These are phyloP conservation scores for Centrapalus pauciflorus DNA, from an alignment of 129 eudicot genomes.

Conservation along the genomic window DNA sequence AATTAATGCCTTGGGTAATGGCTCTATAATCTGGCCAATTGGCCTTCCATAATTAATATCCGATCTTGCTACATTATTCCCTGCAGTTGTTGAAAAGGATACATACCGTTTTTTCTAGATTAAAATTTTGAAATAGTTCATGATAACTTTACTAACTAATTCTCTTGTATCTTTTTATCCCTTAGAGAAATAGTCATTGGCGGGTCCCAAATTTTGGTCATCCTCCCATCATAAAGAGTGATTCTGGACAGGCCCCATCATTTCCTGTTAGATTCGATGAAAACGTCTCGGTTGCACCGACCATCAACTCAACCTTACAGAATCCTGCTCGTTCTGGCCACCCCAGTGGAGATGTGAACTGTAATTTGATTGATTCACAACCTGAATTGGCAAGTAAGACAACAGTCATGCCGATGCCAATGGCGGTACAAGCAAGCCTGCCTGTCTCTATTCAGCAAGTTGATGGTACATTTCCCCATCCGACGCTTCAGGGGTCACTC, in stretches of 20 bases:
- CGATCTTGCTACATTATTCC: neutral
- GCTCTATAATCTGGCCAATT: neutral
- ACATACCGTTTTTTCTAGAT: neutral
- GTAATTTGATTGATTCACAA: conserved; percentile 55
- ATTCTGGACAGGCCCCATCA: conserved; percentile 41
- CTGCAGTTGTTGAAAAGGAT: neutral
- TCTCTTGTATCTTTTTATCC: conserved; percentile 7
- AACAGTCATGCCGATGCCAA: conserved; percentile 32
- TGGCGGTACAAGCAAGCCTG: conserved; percentile 41
- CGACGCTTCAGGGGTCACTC: conserved; percentile 33
- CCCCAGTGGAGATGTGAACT: conserved; percentile 41
- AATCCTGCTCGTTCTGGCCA: conserved; percentile 46
- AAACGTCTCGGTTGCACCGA: conserved; percentile 36
- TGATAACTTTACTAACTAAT: neutral
- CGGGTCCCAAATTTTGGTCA: conserved; percentile 67
- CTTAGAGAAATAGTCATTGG: conserved; percentile 97
- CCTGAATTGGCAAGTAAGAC: conserved; percentile 49
- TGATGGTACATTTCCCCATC: conserved; percentile 46
- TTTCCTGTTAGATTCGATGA: conserved; percentile 64
- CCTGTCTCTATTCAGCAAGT: conserved; percentile 38
- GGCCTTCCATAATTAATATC: neutral
- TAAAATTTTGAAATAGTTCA: neutral
- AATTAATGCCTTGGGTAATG: conserved; percentile 94
- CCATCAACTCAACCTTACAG: conserved; percentile 45
- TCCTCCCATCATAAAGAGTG: conserved; percentile 54